phyloP scores from a whole-genome alignment of 2,329 filamentous ascomycete species.

The Penicillium sp. region DNA sequence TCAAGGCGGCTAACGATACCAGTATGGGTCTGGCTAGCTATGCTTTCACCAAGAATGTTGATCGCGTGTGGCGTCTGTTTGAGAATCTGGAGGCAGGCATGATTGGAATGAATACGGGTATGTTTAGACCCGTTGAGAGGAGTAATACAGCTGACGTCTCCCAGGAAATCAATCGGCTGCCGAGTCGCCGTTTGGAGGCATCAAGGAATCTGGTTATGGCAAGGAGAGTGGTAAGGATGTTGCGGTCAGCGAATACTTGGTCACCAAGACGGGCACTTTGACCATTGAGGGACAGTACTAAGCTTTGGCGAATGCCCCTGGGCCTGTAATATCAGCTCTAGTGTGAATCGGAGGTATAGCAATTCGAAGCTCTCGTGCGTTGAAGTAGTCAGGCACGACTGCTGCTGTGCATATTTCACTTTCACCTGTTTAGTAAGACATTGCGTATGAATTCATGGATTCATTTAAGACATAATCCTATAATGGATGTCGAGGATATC shows the following conservation, averaged over 20 bases:
- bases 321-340: neutral
- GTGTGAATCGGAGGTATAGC: neutral
- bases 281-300: constrained; percentile 56
- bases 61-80: constrained; percentile 61
- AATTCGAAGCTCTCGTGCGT: neutral
- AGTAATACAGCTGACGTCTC: too few species aligned
- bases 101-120: constrained; percentile 59
- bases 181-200: constrained; percentile 63
- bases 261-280: constrained; percentile 62
- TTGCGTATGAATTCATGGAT: too few species aligned
- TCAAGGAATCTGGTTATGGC: constrained; percentile 64
- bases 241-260: constrained; percentile 58
- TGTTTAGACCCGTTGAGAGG: too few species aligned
- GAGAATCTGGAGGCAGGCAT: constrained; percentile 66
- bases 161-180: constrained; percentile 59
- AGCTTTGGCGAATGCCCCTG: neutral
- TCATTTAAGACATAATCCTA: too few species aligned
- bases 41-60: constrained; percentile 64
- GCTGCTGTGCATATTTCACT: neutral
- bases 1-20: constrained; percentile 57
- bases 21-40: constrained; percentile 64
- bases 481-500: too few species aligned
- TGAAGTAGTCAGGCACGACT: neutral
- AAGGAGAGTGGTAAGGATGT: constrained; percentile 65
- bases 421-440: neutral